Evolutionary conservation across 805 yeast genomes (phyloP).

Genomic region (Suhomyces pyralidae): DNA sequence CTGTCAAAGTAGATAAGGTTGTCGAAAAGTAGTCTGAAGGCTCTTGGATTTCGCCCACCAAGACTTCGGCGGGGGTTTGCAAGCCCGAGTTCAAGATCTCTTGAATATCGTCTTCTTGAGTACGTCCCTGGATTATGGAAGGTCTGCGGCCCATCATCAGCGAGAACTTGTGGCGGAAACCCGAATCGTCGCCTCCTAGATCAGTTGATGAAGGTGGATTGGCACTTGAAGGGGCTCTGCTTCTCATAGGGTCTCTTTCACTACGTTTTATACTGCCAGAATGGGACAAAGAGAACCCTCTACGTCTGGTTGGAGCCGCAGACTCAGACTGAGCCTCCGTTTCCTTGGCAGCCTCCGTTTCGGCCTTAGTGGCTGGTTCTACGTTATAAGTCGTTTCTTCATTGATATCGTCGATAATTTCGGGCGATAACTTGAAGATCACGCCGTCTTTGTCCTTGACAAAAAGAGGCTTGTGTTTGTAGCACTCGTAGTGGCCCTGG

Average conservation of each 20-base stretch:
- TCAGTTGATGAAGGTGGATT: neutral
- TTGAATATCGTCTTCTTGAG: conserved; percentile 32
- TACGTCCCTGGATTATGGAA: conserved; percentile 37
- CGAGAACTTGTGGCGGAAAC: conserved; percentile 35
- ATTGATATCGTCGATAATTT: conserved; percentile 28
- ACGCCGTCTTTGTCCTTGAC: conserved; percentile 44
- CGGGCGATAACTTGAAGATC: conserved; percentile 41
- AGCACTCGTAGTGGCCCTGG: conserved; percentile 89
- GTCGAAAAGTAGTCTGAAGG: conserved; percentile 26
- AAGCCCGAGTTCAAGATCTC: conserved; percentile 39
- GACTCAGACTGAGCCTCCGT: neutral
- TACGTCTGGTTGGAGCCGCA: neutral
- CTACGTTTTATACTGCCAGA: conserved; percentile 1
- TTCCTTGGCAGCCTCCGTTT: neutral
- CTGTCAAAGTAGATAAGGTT: conserved; percentile 3
- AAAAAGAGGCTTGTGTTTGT: conserved; percentile 67
- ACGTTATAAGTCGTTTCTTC: conserved; percentile 10
- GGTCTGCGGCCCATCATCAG: conserved; percentile 43
- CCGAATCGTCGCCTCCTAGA: conserved; percentile 10
- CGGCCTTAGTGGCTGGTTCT: neutral
- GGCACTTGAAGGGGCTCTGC: conserved; percentile 3
- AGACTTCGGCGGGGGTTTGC: conserved; percentile 41
- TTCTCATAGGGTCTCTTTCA: neutral
- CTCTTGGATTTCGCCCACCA: conserved; percentile 28
- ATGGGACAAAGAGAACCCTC: conserved; percentile 6